Conservation (phyloP, 345 rosid species). For the Arabis hirsuta region DNA sequence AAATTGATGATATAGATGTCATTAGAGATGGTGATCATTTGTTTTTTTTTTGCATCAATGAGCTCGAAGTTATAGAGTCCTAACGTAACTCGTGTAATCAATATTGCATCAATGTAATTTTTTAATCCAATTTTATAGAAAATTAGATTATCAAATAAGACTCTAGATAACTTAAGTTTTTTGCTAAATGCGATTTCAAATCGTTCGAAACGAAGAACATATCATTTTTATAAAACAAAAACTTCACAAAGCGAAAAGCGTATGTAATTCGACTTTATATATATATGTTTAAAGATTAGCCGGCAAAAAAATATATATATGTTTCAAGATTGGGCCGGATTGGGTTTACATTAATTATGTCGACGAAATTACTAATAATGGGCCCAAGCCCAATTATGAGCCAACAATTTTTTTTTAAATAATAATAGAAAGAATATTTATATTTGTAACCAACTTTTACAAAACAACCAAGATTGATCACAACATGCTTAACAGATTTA, state of each 20-base stretch:
- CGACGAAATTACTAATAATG: not conserved
- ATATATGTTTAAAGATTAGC: no score
- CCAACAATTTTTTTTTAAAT: no score
- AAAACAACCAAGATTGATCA: no score
- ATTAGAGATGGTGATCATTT: slow-evolving; percentile 96
- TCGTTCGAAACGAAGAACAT: no score
- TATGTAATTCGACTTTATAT: no score
- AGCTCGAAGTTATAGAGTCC: not conserved
- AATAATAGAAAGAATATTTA: no score
- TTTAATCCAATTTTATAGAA: not conserved
- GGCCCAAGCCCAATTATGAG: not conserved
- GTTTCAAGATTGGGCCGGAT: no score
- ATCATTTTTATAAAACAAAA: no score
- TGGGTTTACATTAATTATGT: slow-evolving; percentile 13
- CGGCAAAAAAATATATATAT: no score
- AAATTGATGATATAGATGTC: slow-evolving; percentile 76
- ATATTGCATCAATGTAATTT: slow-evolving; percentile 14
- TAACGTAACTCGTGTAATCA: slow-evolving; percentile 23
- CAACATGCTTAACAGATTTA: no score
- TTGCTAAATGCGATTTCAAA: not conserved
- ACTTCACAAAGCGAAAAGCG: no score
- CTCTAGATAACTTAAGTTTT: not conserved
- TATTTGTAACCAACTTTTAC: no score
- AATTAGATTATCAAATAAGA: not conserved
- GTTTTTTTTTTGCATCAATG: slow-evolving; percentile 56